Percentiles rank a stretch among this genome's conserved stretches.
phyloP scores from a whole-genome alignment of 1,284 basidiomycete genomes.

The Ganoderma boninense region DNA sequence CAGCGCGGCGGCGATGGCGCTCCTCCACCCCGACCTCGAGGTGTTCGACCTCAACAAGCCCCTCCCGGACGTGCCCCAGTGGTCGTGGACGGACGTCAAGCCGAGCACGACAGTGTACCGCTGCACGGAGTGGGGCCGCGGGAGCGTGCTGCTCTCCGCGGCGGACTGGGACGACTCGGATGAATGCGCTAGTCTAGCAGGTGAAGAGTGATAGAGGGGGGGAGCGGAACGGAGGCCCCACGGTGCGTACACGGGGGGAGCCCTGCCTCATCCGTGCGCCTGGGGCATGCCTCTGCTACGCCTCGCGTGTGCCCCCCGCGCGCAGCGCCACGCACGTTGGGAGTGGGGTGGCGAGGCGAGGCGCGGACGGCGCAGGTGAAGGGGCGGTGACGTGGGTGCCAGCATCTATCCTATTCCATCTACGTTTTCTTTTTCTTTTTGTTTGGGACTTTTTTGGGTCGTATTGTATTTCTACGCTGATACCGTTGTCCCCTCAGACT shows the following conservation, averaged over 20 bases:
- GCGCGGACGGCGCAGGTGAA: not conserved
- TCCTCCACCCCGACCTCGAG: constrained; percentile 6
- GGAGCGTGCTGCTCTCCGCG: not conserved
- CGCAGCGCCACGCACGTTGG: constrained; percentile 3
- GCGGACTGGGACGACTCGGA: constrained; percentile 3
- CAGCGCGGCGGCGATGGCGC: constrained; percentile 5
- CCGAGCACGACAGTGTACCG: not conserved
- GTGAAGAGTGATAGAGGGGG: constrained; percentile 7
- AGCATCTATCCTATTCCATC: not conserved
- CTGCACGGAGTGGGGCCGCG: not conserved
- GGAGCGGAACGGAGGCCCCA: not conserved
- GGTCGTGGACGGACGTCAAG: constrained; percentile 11
- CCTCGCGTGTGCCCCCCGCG: constrained; percentile 1
- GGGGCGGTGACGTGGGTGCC: constrained; percentile 1
- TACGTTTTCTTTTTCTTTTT: not conserved
- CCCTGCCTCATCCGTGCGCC: not conserved
- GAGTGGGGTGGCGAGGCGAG: constrained; percentile 1
- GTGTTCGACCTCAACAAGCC: constrained; percentile 15
- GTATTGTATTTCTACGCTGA: not conserved
- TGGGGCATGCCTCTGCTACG: constrained; percentile 2
- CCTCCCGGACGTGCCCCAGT: constrained; percentile 2
- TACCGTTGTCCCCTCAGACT: not conserved
- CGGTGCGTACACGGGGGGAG: not conserved
- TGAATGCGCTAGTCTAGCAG: not conserved
- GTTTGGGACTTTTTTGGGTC: not conserved